A percentile compares a stretch with the other conserved stretches of the same genome.
Evolutionary conservation across 805 yeast genomes (phyloP).

Genomic region (Candida namnaoensis): DNA sequence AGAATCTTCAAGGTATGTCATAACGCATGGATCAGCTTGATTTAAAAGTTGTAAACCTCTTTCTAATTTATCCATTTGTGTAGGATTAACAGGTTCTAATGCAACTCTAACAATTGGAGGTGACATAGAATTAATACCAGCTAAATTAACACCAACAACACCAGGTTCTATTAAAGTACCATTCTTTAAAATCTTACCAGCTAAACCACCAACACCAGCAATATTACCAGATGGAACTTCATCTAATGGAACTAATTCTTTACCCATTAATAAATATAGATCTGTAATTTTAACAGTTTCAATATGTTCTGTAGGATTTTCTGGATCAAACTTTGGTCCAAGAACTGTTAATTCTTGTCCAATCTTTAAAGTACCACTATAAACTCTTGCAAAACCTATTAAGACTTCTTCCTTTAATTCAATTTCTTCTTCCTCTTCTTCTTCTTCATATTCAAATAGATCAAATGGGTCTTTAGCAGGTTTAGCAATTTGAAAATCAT

Average conservation of each 20-base stretch:
- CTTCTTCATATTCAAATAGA: conserved; percentile 42
- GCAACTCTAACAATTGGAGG: conserved; percentile 94
- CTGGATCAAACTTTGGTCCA: conserved; percentile 84
- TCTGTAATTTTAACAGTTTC: conserved; percentile 55
- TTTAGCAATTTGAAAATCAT: conserved; percentile 11
- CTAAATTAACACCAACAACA: conserved; percentile 60
- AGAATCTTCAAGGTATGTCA: conserved; percentile 73
- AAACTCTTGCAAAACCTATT: conserved; percentile 84
- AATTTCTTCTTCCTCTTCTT: conserved; percentile 29
- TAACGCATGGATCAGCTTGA: conserved; percentile 92
- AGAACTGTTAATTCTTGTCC: conserved; percentile 73
- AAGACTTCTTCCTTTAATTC: conserved; percentile 49
- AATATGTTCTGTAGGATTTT: conserved; percentile 43
- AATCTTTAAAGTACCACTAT: conserved; percentile 69
- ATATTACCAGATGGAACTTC: conserved; percentile 92
- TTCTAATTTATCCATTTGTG: conserved; percentile 66
- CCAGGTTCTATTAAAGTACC: conserved; percentile 69
- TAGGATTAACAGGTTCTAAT: conserved; percentile 86
- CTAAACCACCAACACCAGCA: conserved; percentile 90
- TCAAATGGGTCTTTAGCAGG: conserved; percentile 26
- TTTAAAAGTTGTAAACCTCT: conserved; percentile 71
- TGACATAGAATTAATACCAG: conserved; percentile 65
- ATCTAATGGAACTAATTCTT: conserved; percentile 70
- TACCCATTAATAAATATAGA: conserved; percentile 83
- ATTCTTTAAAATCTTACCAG: conserved; percentile 70